Evolutionary conservation across 768 basidiomycete genomes (phyloP).

Genomic region (Panaeolus papilionaceus): DNA sequence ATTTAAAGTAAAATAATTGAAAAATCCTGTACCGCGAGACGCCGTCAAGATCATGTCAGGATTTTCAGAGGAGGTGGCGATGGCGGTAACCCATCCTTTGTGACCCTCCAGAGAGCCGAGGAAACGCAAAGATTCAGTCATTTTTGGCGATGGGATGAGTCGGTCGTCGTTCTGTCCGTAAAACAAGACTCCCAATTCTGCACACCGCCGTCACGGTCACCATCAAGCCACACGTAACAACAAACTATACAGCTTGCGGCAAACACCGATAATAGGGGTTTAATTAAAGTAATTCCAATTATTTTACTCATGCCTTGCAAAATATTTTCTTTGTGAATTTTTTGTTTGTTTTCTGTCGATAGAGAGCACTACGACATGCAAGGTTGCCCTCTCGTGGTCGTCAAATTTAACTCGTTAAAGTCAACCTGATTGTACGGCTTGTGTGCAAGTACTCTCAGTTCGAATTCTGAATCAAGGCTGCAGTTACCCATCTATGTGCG

Average conservation of each 20-base stretch:
- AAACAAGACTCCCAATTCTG: constrained; percentile 21
- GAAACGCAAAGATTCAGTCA: constrained; percentile 89
- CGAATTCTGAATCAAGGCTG: too few species aligned
- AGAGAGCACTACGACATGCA: too few species aligned
- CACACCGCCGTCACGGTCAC: constrained; percentile 41
- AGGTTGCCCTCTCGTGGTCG: too few species aligned
- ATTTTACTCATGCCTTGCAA: constrained; percentile 39
- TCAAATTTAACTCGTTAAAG: too few species aligned
- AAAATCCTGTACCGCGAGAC: constrained; percentile 77
- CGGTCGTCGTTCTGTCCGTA: constrained; percentile 37
- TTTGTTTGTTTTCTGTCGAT: neutral
- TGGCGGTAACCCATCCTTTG: constrained; percentile 98
- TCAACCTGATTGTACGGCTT: too few species aligned
- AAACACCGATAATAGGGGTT: constrained; percentile 26
- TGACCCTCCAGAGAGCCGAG: constrained; percentile 92
- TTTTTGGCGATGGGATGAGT: constrained; percentile 46
- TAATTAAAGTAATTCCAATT: neutral
- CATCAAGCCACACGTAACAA: constrained; percentile 64
- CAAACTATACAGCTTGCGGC: constrained; percentile 63
- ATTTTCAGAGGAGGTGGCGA: constrained; percentile 98
- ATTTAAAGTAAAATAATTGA: constrained; percentile 21
- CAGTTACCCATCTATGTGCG: neutral
- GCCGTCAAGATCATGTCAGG: constrained; percentile 99
- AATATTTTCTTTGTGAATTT: neutral
- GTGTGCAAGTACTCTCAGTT: too few species aligned